A percentile compares a stretch with the other conserved stretches of the same genome.
phyloP scores from a whole-genome alignment of 2,329 filamentous ascomycete genomes.

The Setomelanomma holmii region DNA sequence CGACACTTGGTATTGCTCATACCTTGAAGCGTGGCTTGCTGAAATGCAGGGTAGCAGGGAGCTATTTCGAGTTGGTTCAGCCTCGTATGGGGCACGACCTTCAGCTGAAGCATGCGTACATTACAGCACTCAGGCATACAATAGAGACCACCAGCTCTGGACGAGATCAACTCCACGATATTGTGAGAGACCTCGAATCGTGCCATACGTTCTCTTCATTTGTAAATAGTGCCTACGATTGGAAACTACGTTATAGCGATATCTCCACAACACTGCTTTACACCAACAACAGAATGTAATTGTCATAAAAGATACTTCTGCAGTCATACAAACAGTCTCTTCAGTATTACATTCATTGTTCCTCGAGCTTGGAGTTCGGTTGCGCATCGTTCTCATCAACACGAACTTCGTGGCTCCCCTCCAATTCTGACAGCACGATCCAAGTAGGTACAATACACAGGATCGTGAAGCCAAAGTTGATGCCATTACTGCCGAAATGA shows the following conservation, averaged over 20 bases:
- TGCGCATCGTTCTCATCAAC: conserved; percentile 26
- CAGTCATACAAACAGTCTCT: neutral
- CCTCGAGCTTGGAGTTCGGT: conserved; percentile 13
- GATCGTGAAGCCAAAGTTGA: conserved; percentile 45
- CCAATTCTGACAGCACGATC: conserved; percentile 42
- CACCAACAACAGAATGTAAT: neutral
- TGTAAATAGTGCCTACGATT: too few relatives aligned
- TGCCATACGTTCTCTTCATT: too few relatives aligned
- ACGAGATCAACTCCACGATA: too few relatives aligned
- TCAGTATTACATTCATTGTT: neutral
- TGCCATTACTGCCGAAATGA: conserved; percentile 45
- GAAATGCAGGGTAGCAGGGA: neutral
- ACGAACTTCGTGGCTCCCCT: conserved; percentile 38
- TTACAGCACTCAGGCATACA: neutral
- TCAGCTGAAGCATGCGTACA: neutral
- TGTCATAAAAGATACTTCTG: neutral
- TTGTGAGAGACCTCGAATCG: too few relatives aligned
- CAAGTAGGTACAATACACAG: conserved; percentile 42
- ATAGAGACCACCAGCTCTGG: neutral
- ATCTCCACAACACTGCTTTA: too few relatives aligned
- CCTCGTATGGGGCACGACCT: neutral
- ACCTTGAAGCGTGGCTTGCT: conserved; percentile 2
- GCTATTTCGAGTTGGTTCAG: conserved; percentile 1
- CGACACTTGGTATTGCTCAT: too few relatives aligned
- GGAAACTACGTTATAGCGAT: too few relatives aligned